Conservation (phyloP, 306 rosid species). For the Glycine soja region DNA sequence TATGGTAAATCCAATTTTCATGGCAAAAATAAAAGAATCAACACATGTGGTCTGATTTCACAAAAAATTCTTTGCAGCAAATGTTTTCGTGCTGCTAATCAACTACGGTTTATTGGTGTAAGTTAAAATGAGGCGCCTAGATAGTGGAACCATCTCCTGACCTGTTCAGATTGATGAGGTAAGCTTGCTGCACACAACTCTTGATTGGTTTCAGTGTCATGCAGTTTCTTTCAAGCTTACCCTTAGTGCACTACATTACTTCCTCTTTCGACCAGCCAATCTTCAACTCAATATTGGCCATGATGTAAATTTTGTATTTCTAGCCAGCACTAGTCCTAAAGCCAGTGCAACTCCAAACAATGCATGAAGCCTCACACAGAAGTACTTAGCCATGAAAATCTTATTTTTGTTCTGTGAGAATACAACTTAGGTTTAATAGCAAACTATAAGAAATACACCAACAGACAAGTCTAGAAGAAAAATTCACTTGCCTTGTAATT, state of each 20-base stretch:
- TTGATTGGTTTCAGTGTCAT: conserved; percentile 5
- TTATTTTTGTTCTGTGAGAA: conserved; percentile 73
- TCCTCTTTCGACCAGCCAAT: conserved; percentile 22
- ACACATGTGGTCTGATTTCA: background rate
- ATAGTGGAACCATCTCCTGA: conserved; percentile 14
- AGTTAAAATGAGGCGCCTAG: background rate
- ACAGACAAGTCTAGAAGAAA: background rate
- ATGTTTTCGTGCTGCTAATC: background rate
- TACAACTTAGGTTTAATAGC: conserved; percentile 4
- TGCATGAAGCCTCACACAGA: conserved; percentile 84
- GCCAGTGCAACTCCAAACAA: conserved; percentile 86
- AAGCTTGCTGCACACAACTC: conserved; percentile 7
- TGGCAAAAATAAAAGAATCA: background rate
- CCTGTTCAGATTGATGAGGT: background rate
- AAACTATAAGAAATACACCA: background rate
- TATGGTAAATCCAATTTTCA: background rate
- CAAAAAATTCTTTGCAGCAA: conserved; percentile 20
- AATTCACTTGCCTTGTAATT: conserved; percentile 69
- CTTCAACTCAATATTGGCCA: conserved; percentile 43
- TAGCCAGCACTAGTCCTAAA: conserved; percentile 71
- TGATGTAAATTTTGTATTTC: conserved; percentile 45
- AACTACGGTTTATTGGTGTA: background rate
- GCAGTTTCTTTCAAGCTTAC: conserved; percentile 18
- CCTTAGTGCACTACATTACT: background rate
- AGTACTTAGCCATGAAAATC: conserved; percentile 96